Evolutionary conservation across 1,139 yeast genomes (phyloP).

Genomic region (Debaryomyces subglobosus): DNA sequence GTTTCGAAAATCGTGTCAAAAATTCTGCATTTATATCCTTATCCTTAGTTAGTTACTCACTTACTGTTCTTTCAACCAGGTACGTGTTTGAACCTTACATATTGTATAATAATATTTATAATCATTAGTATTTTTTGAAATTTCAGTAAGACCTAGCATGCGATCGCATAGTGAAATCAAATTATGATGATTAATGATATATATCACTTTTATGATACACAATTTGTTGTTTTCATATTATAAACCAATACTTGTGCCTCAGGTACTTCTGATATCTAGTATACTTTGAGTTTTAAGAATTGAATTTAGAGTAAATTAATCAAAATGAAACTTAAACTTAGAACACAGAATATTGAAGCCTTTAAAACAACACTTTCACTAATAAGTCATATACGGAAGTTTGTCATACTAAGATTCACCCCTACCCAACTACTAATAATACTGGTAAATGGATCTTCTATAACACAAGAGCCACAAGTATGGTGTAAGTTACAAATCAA

Average conservation of each 20-base stretch:
- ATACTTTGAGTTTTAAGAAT: background rate
- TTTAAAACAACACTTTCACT: conserved; percentile 35
- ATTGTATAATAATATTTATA: background rate
- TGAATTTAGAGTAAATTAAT: background rate
- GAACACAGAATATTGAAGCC: conserved; percentile 32
- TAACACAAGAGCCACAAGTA: conserved; percentile 58
- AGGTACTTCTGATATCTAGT: background rate
- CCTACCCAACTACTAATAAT: conserved; percentile 49
- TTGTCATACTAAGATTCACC: conserved; percentile 49
- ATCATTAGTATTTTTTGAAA: background rate
- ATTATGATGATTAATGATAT: background rate
- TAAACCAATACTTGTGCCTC: background rate
- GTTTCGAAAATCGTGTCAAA: background rate
- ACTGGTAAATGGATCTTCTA: conserved; percentile 43
- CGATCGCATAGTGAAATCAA: background rate
- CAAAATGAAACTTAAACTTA: conserved; percentile 39
- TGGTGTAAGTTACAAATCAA: conserved; percentile 57
- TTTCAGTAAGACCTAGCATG: background rate
- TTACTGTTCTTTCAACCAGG: background rate
- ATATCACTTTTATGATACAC: background rate
- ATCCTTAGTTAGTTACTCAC: background rate
- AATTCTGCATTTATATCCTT: background rate
- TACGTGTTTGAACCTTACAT: background rate
- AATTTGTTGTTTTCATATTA: background rate
- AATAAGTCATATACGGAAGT: conserved; percentile 33